phyloP scores from a whole-genome alignment of 2,329 filamentous ascomycete species.

The Beauveria caledonica region DNA sequence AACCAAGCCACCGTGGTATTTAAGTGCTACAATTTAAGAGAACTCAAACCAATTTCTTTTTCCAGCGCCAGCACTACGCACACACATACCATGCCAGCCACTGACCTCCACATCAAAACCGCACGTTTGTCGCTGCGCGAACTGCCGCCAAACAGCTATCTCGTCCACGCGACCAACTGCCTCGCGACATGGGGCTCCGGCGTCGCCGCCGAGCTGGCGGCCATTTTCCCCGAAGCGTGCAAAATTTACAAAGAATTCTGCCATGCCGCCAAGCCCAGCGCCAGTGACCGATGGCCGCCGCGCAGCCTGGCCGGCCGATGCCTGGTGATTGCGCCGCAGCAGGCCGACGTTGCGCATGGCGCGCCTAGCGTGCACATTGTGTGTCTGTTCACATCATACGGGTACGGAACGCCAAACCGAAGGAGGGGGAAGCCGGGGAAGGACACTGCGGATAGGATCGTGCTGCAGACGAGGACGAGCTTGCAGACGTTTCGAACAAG shows the following conservation, averaged over 20 bases:
- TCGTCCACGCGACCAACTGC: conserved; percentile 26
- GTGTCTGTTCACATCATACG: conserved; percentile 18
- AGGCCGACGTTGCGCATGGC: conserved; percentile 15
- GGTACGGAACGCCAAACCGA: conserved; percentile 13
- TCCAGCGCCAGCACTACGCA: neutral
- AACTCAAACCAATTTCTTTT: neutral
- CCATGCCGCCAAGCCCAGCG: conserved; percentile 13
- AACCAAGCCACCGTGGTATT: neutral
- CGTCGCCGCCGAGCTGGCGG: conserved; percentile 20
- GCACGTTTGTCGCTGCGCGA: neutral
- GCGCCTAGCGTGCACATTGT: conserved; percentile 17
- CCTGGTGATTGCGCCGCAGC: conserved; percentile 22
- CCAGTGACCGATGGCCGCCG: conserved; percentile 13
- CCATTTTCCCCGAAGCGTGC: conserved; percentile 20
- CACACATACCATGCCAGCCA: neutral
- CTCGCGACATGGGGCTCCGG: conserved; percentile 23
- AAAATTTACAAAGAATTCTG: conserved; percentile 20
- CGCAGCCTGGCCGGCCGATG: conserved; percentile 19
- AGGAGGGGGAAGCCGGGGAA: conserved; percentile 13
- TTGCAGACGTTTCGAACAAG: conserved; percentile 13
- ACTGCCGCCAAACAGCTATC: conserved; percentile 13
- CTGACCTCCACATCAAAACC: neutral
- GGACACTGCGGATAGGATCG: conserved; percentile 13
- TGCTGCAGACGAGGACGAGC: conserved; percentile 15
- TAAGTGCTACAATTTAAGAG: neutral